These are phyloP conservation scores for Stagonosporopsis vannaccii DNA, from an alignment of 2,329 filamentous ascomycete species.

Conservation along the genomic window DNA sequence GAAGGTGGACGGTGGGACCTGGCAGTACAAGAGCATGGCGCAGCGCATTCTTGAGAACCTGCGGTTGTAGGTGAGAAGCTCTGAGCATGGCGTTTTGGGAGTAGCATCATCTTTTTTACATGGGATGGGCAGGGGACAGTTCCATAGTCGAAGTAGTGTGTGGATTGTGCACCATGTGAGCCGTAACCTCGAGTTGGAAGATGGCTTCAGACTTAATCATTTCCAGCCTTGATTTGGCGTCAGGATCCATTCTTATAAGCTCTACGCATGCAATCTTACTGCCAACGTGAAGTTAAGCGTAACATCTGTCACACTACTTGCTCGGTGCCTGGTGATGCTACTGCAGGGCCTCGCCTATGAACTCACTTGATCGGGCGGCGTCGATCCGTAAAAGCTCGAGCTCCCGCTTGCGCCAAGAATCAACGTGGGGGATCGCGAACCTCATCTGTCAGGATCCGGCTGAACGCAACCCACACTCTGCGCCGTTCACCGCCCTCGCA, in stretches of 20 bases:
- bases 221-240: background rate
- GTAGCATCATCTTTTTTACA: background rate
- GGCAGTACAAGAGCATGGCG: constrained; percentile 99
- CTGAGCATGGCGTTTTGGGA: constrained; percentile 11
- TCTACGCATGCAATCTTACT: background rate
- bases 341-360: constrained; percentile 16
- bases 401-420: constrained; percentile 28
- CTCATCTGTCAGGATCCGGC: constrained; percentile 37
- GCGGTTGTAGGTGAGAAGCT: constrained; percentile 63
- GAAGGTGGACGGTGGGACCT: constrained; percentile 91
- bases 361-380: constrained; percentile 25
- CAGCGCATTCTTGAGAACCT: constrained; percentile 91
- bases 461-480: constrained; percentile 25
- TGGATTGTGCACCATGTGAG: constrained; percentile 7
- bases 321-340: background rate
- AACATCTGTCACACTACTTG: background rate
- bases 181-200: background rate
- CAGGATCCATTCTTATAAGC: background rate
- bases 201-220: background rate
- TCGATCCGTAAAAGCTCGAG: constrained; percentile 33
- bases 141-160: constrained; percentile 8
- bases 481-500: constrained; percentile 21
- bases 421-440: constrained; percentile 32
- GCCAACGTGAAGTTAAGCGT: background rate
- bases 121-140: background rate